phyloP scores from a whole-genome alignment of 495 filamentous ascomycete genomes.

The Xylaria grammica region DNA sequence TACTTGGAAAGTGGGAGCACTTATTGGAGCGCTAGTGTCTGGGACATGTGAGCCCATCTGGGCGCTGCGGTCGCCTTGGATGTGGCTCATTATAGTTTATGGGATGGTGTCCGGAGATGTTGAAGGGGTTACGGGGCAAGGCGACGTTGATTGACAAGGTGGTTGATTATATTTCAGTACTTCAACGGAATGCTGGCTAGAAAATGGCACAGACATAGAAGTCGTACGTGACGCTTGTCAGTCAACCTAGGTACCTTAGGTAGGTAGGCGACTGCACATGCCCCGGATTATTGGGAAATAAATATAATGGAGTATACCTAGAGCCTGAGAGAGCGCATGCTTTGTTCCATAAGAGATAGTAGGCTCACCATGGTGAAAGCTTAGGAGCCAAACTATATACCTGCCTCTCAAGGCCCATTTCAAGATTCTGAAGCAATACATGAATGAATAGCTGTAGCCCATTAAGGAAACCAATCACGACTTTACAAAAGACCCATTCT shows the following conservation, averaged over 20 bases:
- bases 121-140: neutral
- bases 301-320: too few species aligned
- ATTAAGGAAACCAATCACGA: neutral
- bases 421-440: too few species aligned
- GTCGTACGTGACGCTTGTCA: neutral
- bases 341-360: too few species aligned
- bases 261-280: too few species aligned
- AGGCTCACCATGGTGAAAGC: too few species aligned
- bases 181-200: neutral
- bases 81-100: slow-evolving; percentile 2
- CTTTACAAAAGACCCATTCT: neutral
- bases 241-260: too few species aligned
- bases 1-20: slow-evolving; percentile 54
- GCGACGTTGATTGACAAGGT: neutral
- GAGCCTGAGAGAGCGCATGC: too few species aligned
- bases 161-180: neutral
- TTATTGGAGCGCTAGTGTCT: neutral
- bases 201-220: neutral
- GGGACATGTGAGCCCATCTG: neutral
- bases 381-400: neutral
- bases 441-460: neutral
- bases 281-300: too few species aligned
- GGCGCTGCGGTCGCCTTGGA: neutral
- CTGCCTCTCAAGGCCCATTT: too few species aligned
- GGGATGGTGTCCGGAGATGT: neutral